Evolutionary conservation across 805 yeast species (phyloP), one percentile per base, ranked within the genome.

Genomic region (Saturnispora halmiae): DNA sequence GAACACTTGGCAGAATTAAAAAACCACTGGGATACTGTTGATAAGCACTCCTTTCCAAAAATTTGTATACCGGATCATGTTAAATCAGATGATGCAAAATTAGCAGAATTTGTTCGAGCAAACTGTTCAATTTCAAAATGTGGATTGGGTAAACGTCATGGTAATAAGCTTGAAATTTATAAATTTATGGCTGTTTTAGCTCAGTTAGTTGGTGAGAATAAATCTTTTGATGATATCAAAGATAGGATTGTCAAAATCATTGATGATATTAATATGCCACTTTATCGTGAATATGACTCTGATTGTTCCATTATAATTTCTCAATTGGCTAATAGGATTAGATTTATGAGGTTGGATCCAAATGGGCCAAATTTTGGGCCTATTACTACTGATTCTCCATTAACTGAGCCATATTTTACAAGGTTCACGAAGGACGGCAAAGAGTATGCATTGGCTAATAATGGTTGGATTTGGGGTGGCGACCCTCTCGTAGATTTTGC

Each of bases 391-490:
- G 51, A 64, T 3, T 55, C 63, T 3, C 95, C 95, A 0, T 65
- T 90, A 29, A 73, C 83, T 2, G 97, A 90, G 59, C 78, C 88
- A 4, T 90, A 90, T 60, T 90, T 92, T 59, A 86, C 96, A 2
- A 66, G 87, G 44, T 75, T 88, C 50, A 56, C 50, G 36, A 58
- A 62, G 0, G 65, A 67, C 36, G 90, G 87, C 3, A 66, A 70
- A 29, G 64, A 69, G 1, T 79, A 78, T 64, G 79, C 83, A 7
- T 65, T 90, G 44, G 97, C 95, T 3, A 92, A 92, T 56, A 90
- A 92, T 54, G 98, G 98, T 35, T 90, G 97, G 96, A 86, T 92
- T 42, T 90, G 98, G 98, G 88, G 85, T 40, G 96, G 95, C 9
- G 79, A 90, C 50, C 96, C 97, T 2, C 62, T 88, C 43, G 81